Evolutionary conservation across 2,329 filamentous ascomycete genomes (phyloP).

Genomic region (Fusarium praegraminearum): DNA sequence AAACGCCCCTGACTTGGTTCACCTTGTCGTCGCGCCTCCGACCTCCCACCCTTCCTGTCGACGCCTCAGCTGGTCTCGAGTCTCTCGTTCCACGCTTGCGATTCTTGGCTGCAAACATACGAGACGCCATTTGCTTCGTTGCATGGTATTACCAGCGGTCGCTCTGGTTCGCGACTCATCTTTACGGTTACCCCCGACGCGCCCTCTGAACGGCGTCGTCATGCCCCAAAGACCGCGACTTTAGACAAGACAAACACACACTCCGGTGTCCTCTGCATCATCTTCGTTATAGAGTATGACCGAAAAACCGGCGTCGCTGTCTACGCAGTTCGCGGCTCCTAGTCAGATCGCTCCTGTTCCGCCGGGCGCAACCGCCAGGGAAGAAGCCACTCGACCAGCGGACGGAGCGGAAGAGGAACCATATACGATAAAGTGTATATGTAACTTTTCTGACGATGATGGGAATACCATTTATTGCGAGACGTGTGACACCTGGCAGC

Average conservation of each 20-base stretch:
- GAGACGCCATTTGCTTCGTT: conserved; percentile 14
- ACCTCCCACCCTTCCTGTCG: conserved; percentile 39
- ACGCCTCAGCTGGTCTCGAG: conserved; percentile 31
- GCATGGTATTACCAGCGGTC: conserved; percentile 43
- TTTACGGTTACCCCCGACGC: conserved; percentile 49
- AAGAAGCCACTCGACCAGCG: conserved; percentile 59
- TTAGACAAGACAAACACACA: conserved; percentile 60
- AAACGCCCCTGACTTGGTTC: conserved; percentile 22
- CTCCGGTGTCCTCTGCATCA: conserved; percentile 53
- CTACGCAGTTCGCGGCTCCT: conserved; percentile 67
- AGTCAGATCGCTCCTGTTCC: conserved; percentile 62
- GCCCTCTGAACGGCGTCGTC: conserved; percentile 65
- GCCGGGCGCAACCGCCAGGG: conserved; percentile 50
- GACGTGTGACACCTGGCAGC: conserved; percentile 96
- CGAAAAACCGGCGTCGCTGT: conserved; percentile 66
- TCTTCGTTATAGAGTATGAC: conserved; percentile 70
- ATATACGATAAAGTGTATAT: conserved; percentile 98
- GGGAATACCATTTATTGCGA: conserved; percentile 98
- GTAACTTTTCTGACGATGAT: conserved; percentile 92
- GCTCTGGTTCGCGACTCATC: conserved; percentile 39
- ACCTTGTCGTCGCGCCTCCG: conserved; percentile 32
- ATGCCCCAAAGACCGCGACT: conserved; percentile 67
- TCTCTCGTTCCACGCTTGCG: conserved; percentile 30
- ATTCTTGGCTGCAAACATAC: conserved; percentile 26
- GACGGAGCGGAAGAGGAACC: conserved; percentile 78